phyloP scores from a whole-genome alignment of 2,329 filamentous ascomycete genomes.

The Neoscytalidium dimidiatum region DNA sequence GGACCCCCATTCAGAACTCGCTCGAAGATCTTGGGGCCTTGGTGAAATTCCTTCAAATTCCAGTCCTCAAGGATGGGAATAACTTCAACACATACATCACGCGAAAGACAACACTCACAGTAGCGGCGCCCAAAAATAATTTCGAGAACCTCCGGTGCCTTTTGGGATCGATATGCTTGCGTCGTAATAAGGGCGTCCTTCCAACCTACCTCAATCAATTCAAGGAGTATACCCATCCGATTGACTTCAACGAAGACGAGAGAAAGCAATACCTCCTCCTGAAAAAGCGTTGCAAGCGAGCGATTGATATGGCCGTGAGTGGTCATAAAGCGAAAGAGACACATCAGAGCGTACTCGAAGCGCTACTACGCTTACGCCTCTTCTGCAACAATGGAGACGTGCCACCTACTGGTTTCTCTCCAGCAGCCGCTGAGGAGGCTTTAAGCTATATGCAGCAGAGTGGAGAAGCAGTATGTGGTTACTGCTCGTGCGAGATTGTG shows the following conservation, averaged over 20 bases:
- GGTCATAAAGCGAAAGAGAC: background rate
- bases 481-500: background rate
- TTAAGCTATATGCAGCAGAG: background rate
- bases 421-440: background rate
- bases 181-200: conserved; percentile 21
- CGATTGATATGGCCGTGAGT: conserved; percentile 6
- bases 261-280: conserved; percentile 17
- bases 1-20: conserved; percentile 40
- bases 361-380: conserved; percentile 23
- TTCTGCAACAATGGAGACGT: conserved; percentile 24
- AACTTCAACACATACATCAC: conserved; percentile 21
- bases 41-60: conserved; percentile 27
- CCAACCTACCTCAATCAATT: background rate
- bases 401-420: background rate
- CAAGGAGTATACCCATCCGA: conserved; percentile 2
- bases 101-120: background rate
- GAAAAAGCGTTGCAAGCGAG: conserved; percentile 12
- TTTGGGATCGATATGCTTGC: conserved; percentile 21
- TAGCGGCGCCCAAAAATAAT: background rate
- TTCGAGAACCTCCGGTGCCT: conserved; percentile 15
- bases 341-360: background rate
- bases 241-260: conserved; percentile 14
- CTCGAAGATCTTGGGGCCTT: conserved; percentile 25
- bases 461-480: background rate
- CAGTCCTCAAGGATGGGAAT: conserved; percentile 15